Conservation (phyloP, 2,329 filamentous ascomycete species). For the Pseudogymnoascus sp. region DNA sequence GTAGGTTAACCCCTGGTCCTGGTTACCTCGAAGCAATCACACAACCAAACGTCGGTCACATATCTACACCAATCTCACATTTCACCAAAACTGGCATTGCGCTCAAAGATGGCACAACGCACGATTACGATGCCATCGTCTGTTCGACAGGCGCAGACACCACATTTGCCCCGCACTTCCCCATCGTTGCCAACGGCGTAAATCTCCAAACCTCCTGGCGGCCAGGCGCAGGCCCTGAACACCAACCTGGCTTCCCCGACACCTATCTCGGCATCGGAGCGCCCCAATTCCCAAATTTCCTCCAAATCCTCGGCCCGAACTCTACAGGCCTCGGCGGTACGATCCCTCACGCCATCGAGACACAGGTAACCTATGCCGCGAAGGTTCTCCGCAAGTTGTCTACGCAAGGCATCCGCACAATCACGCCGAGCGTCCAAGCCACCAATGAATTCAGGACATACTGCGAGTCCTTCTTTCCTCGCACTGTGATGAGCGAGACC, state of each 20-base stretch:
- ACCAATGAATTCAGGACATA: slow-evolving; percentile 57
- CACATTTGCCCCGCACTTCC: slow-evolving; percentile 9
- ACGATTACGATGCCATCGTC: slow-evolving; percentile 22
- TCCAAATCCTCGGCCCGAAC: slow-evolving; percentile 10
- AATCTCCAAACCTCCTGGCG: slow-evolving; percentile 38
- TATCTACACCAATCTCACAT: slow-evolving; percentile 28
- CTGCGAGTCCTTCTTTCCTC: slow-evolving; percentile 44
- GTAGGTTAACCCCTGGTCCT: slow-evolving; percentile 37
- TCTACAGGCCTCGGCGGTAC: slow-evolving; percentile 50
- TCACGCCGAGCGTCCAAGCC: slow-evolving; percentile 47
- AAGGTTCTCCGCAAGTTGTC: slow-evolving; percentile 58
- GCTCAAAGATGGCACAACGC: slow-evolving; percentile 19
- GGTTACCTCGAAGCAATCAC: slow-evolving; percentile 40
- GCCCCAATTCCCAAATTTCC: slow-evolving; percentile 10
- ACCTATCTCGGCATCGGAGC: slow-evolving; percentile 11
- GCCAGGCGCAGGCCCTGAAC: slow-evolving; percentile 32
- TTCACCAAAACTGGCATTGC: slow-evolving; percentile 29
- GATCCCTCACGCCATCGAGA: slow-evolving; percentile 57
- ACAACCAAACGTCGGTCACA: slow-evolving; percentile 34
- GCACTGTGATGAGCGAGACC: slow-evolving; percentile 48
- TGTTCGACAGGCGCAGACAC: slow-evolving; percentile 24
- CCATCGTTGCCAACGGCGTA: slow-evolving; percentile 6
- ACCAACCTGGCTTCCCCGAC: slow-evolving; percentile 23
- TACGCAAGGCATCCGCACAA: slow-evolving; percentile 54
- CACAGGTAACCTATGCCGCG: slow-evolving; percentile 54